Evolutionary conservation across 345 rosid species (phyloP), one percentile per base, ranked within the genome.

Genomic region (Eutrema heterophyllum): DNA sequence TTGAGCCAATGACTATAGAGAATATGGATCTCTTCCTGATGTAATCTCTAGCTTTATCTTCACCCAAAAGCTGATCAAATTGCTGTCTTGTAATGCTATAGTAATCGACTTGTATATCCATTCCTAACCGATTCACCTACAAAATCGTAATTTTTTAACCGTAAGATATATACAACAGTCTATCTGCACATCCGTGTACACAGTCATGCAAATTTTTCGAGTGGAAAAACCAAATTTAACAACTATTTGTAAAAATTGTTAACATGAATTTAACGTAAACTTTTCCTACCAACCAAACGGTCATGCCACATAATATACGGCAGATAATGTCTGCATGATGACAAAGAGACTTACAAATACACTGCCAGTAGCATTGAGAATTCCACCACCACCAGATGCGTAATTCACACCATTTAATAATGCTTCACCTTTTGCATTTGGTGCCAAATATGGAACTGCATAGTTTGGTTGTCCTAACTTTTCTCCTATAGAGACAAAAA

Each of bases 371-470:
- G 93, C 97, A 80, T 94, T 94, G 83, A 91, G 50, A 70, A 94
- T 74, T 41, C 98, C 97, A 80, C 96, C 98, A 74, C 87, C 98
- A 50, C 98, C 98, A 11, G 97, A 94, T 27, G 95, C 98, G 69
- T 89, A 94, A 74, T 89, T 94, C 46, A 91, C 97, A 43, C 98
- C 97, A 49, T 56, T 49, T 26, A 88, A 48, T 72, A 94, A 53
- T 18, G 87, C 78, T 81, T 87, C 88, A 55, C 97, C 98, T 0
- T 85, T 82, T 14, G 90, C 57, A 81, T 94, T 91, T 64, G 98
- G 97, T 21, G 88, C 71, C 68, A 94, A 54, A 79, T 81, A 91
- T 48, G 98, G 98, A 50, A 75, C 36, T 0, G 97, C 96, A 75
- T 88, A 88, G 50, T 72, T 58, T 70, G 91, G 86, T 12, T 68